Conservation (phyloP, 2,329 filamentous ascomycete species). For the Fusarium paranaense region DNA sequence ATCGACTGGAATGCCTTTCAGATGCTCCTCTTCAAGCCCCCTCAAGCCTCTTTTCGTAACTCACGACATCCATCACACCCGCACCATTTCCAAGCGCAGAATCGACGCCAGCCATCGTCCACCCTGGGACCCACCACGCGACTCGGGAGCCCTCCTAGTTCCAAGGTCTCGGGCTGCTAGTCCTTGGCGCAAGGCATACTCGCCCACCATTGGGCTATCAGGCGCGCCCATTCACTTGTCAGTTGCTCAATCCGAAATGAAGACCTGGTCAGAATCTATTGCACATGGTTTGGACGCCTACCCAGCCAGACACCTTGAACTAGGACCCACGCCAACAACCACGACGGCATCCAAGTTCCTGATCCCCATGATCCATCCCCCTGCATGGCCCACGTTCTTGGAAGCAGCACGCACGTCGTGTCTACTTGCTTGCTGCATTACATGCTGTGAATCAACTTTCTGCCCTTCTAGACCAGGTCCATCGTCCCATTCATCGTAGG, state of each 20-base stretch:
- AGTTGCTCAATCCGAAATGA: constrained; percentile 27
- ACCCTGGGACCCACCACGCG: constrained; percentile 32
- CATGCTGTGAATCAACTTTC: constrained; percentile 36
- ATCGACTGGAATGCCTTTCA: constrained; percentile 39
- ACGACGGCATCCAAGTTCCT: constrained; percentile 29
- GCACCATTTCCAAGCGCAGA: constrained; percentile 27
- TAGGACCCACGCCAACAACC: constrained; percentile 28
- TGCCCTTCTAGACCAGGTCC: constrained; percentile 17
- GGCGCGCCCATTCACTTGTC: constrained; percentile 36
- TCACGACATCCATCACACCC: constrained; percentile 1
- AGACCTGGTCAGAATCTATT: constrained; percentile 42
- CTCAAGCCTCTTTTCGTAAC: constrained; percentile 20
- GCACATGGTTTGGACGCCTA: constrained; percentile 43
- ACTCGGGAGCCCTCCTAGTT: constrained; percentile 10
- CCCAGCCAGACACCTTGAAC: constrained; percentile 33
- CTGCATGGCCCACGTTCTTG: constrained; percentile 40
- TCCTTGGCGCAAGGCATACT: constrained; percentile 45
- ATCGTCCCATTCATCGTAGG: constrained; percentile 20
- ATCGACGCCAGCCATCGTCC: constrained; percentile 35
- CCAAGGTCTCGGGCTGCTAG: constrained; percentile 21
- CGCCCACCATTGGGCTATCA: constrained; percentile 42
- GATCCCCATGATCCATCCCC: constrained; percentile 36
- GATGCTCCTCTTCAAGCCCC: constrained; percentile 14
- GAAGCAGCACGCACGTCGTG: constrained; percentile 23
- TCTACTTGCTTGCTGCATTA: constrained; percentile 19